Evolutionary conservation across 345 rosid species (phyloP), one percentile per base, ranked within the genome.

Genomic region (Citrus glauca): DNA sequence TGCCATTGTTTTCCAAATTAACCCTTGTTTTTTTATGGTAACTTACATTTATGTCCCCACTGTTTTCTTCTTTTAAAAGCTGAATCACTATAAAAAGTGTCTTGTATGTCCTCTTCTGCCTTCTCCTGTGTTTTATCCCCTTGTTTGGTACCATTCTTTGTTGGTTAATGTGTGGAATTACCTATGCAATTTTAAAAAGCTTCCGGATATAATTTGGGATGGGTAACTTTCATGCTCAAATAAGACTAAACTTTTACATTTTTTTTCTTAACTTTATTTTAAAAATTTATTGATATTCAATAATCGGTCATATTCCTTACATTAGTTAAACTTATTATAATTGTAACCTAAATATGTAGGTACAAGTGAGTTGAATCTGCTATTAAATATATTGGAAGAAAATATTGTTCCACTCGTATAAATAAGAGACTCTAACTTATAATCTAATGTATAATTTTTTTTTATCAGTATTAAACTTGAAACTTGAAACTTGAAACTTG

Each of bases 81-180:
- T 64, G 57, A 55, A 50, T 50, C 53, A 48, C 45, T 0, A 5
- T 13, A 63, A 57, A 79, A 82, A 77, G 76, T 70, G 25, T 68
- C 76, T 55, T 69, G 50, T 61, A 7, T 28, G 81, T 83, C 83
- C 63, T 35, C 67, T 77, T 75, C 17, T 69, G 77, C 71, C n/a
- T 65, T 66, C 37, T 67, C 6, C 13, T 0, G 2, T 68, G 65
- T 59, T 56, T 66, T 60, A 48, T 25, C 75, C 19, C 66, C 50
- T 61, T 61, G 37, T 74, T 61, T 16, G 48, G 22, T 75, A 20
- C 60, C 53, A 22, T 59, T 37, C 5, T 8, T 77, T 76, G 76
- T 77, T 68, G 64, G 55, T 73, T 65, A 69, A n/a, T 74, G 22
- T 25, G 22, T 62, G 76, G 72, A 61, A 2, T 16, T 27, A 60